These are phyloP conservation scores for Arabidopsis arenosa DNA, from an alignment of 345 rosid genomes.

Conservation along the genomic window DNA sequence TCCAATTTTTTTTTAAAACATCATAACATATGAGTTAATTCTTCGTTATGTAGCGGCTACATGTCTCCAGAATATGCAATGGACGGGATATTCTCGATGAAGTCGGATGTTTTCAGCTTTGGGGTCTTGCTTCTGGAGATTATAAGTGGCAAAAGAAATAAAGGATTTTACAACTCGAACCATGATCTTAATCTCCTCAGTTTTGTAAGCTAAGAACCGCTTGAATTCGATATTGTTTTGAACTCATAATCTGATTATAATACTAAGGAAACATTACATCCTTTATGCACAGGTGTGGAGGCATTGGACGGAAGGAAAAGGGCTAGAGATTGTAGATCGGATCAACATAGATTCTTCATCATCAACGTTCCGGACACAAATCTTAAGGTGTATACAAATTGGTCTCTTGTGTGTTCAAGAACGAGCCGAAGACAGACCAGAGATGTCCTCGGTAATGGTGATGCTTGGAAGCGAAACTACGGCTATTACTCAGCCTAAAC, in stretches of 20 bases:
- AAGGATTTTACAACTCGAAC: constrained; percentile 42
- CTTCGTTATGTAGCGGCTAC: constrained; percentile 43
- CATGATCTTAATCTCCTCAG: constrained; percentile 64
- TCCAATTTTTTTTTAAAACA: neutral
- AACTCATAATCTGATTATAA: neutral
- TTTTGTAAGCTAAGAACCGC: constrained; percentile 56
- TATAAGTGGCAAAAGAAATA: constrained; percentile 57
- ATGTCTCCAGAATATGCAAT: constrained; percentile 24
- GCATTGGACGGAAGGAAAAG: constrained; percentile 57
- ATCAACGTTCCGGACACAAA: constrained; percentile 31
- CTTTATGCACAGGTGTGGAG: constrained; percentile 60
- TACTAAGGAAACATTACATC: neutral
- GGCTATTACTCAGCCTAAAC: constrained; percentile 2
- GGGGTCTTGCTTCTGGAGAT: constrained; percentile 30
- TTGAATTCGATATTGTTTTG: neutral
- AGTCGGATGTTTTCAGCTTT: constrained; percentile 27
- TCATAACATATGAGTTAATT: neutral
- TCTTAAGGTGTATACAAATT: constrained; percentile 69
- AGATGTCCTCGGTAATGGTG: constrained; percentile 54
- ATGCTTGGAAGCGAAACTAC: constrained; percentile 25
- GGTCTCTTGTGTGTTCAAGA: constrained; percentile 86
- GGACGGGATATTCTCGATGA: neutral
- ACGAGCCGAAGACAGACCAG: constrained; percentile 68
- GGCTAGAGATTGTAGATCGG: constrained; percentile 69
- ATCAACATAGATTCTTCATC: constrained; percentile 43